phyloP scores from a whole-genome alignment of 441 rosid genomes.

The Aquilaria agallochum region DNA sequence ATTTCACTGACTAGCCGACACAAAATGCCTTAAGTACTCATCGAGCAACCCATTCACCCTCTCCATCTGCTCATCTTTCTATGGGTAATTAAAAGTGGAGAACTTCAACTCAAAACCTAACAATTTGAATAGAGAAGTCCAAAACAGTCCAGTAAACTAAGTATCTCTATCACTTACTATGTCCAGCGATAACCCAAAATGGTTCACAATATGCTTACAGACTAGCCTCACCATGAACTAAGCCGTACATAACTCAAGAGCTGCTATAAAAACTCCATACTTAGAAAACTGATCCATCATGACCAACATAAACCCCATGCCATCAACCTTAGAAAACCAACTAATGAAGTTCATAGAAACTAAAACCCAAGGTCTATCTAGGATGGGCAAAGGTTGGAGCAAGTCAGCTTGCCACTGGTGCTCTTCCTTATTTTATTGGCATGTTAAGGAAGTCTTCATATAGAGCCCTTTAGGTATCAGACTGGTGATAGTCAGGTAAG shows the following conservation, averaged over 20 bases:
- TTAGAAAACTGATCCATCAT: not conserved
- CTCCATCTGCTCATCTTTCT: not conserved
- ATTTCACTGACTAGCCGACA: too few relatives aligned
- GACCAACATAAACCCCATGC: not conserved
- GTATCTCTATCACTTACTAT: not conserved
- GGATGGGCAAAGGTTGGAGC: not conserved
- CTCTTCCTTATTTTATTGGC: conserved; percentile 6
- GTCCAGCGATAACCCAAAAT: too few relatives aligned
- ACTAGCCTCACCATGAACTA: not conserved
- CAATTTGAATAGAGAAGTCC: not conserved
- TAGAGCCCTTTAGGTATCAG: not conserved
- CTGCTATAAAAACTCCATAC: not conserved
- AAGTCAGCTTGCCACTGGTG: not conserved
- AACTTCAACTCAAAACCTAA: not conserved
- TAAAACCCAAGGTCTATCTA: not conserved
- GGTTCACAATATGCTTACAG: too few relatives aligned
- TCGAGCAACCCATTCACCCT: not conserved
- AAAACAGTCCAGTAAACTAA: not conserved
- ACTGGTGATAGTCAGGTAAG: too few relatives aligned
- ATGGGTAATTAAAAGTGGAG: not conserved
- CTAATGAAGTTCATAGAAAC: not conserved
- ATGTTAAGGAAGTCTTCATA: not conserved
- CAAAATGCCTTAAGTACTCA: too few relatives aligned
- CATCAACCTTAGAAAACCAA: not conserved
- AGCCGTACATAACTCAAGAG: not conserved